Base-by-base conservation (phyloP, 495 filamentous ascomycete species). In the Xylaria curta region DNA sequence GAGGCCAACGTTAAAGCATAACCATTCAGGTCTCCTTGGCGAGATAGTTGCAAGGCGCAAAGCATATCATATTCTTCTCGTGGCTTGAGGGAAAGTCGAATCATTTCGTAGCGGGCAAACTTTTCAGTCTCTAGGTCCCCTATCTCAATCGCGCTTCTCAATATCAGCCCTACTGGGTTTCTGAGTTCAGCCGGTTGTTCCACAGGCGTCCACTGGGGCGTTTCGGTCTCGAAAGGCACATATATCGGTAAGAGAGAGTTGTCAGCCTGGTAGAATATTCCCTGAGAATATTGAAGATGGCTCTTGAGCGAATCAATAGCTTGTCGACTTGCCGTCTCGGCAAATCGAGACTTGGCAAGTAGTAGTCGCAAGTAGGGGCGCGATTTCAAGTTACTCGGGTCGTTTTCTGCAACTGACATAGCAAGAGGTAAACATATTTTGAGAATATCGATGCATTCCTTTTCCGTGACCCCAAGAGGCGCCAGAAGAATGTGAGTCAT, bases 341-440 rank as follows among this genome's bases (percentile, higher is more conserved):
- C 40, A 31, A 70, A 70, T 3, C 68, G 68, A 19, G 68, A 70
- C 26, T 70, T 70, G 7, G 68, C 68, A 40, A 70, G 58, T 44
- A 70, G 12, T 1, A 70, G 8, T 26, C 68, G 56, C n/a, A 70
- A 46, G 53, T 62, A 70, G 6, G 68, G 28, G 40, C 68, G 56
- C 58, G 68, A 70, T 42, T 70, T 70, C 21, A 70, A 42, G n/a
- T 26, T 53, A 17, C 28, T 53, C 8, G 68, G 56, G 10, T 70
- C 68, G 19, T 70, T 70, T 62, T 70, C 53, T n/a, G 26, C n/a
- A 26, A 70, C 31, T 12, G 58, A 70, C 42, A 51, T 40, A 40
- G 56, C 68, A 36, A 70, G 68, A 42, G 68, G 68, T 28, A 70
- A 31, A 9, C 56, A 70, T 31, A 70, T 31, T 28, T 70, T 62